A percentile compares a stretch with the other conserved stretches of the same genome.
Conservation (phyloP, 768 basidiomycete species). For the Phylloporus arenicola region DNA sequence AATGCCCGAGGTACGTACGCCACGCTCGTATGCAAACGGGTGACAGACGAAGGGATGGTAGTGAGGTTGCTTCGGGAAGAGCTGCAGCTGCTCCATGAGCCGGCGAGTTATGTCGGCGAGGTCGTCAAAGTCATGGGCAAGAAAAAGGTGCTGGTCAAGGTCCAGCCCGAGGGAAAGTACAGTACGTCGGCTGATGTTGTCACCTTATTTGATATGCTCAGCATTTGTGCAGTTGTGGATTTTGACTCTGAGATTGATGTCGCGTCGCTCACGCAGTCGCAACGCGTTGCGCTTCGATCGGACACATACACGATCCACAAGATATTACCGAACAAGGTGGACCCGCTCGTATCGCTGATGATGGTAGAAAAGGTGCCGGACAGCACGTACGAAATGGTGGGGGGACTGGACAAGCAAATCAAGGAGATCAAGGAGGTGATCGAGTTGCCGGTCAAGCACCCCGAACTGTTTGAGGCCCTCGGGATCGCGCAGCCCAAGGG, state of each 20-base stretch:
- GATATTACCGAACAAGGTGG: constrained; percentile 95
- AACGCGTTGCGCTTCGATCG: constrained; percentile 92
- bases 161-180: constrained; percentile 98
- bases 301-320: constrained; percentile 97
- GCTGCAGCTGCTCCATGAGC: constrained; percentile 87
- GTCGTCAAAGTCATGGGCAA: constrained; percentile 99
- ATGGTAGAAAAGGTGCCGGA: constrained; percentile 99
- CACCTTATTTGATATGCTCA: neutral
- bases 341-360: constrained; percentile 97
- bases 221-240: constrained; percentile 69
- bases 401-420: constrained; percentile 95
- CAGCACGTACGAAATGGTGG: constrained; percentile 99
- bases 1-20: constrained; percentile 78
- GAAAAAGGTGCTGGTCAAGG: constrained; percentile 97
- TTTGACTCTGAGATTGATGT: constrained; percentile 85
- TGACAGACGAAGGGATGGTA: constrained; percentile 26
- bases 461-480: constrained; percentile 91
- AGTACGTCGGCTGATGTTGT: constrained; percentile 47
- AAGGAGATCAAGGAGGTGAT: constrained; percentile 99
- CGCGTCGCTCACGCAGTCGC: constrained; percentile 69
- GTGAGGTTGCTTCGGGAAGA: constrained; percentile 90
- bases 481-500: constrained; percentile 98
- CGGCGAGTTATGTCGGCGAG: constrained; percentile 96
- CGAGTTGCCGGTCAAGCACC: constrained; percentile 95
- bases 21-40: neutral